Base-by-base conservation (phyloP, 257 asterid species). In the Cordia subcordata region DNA sequence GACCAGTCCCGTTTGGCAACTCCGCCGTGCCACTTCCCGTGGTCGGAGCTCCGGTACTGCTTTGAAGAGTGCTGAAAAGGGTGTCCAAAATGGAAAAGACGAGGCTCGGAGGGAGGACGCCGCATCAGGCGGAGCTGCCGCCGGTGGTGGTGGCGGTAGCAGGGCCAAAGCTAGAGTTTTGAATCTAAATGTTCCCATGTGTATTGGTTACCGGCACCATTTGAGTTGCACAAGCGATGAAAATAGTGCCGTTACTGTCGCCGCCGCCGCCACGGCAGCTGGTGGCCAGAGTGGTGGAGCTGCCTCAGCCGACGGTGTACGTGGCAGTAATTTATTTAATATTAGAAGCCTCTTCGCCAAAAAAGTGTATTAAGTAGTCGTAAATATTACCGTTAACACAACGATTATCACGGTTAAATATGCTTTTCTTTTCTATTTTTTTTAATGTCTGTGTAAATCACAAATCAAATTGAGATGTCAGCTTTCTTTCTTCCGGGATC, bases 1-100 rank as follows among this genome's bases (percentile, higher is more conserved):
- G 38, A 78, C 63, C 73, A 92, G 95, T 39, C 96, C 97, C 0
- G 94, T 92, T 9, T 86, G 96, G 96, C 86, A 92, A 67, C 83
- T 79, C 49, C 94, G 90, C 57, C 98, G 94, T 56, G 44, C 35
- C 1, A 47, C 49, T 32, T 35, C 63, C 20, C 45, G 35, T 13
- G 71, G 62, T 38, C 72, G 85, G 69, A 63, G 39, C 64, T 32
- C 71, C 8, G 88, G 70, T 15, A 20, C 52, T 22, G 51, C 22
- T 10, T 56, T 44, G 8, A 80, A 56, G 71, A 69, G 49, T 44
- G 70, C 45, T 3, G 87, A 72, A 53, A 81, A 77, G 74, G 51
- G 23, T 17, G 23, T n/a, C 44, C 75, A 68, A 56, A 81, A 68
- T 45, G 77, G 69, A 6, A 60, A 50, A 2, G 72, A 21, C 6